Percentiles rank a stretch among this genome's conserved stretches.
Conservation (phyloP, 345 rosid species). For the Laguncularia racemosa region DNA sequence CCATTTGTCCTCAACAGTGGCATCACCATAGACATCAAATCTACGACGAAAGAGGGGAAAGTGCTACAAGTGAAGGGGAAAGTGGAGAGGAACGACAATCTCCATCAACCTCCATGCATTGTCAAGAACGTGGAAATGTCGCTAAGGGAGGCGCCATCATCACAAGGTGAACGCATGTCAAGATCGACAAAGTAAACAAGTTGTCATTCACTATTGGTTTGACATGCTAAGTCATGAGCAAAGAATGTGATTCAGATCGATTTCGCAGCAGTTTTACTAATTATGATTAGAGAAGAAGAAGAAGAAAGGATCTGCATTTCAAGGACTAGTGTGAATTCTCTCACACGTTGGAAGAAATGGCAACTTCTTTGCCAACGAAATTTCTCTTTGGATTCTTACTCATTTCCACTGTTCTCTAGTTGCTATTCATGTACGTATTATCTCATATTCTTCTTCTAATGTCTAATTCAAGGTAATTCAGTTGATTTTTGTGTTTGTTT, state of each 20-base stretch:
- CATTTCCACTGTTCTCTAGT: conserved; percentile 68
- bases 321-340: neutral
- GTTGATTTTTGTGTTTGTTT: neutral
- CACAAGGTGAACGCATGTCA: no score
- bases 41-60: no score
- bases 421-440: conserved; percentile 77
- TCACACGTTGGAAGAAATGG: conserved; percentile 29
- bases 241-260: neutral
- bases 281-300: neutral
- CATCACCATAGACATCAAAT: no score
- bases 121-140: no score
- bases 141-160: no score
- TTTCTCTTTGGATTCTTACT: conserved; percentile 81
- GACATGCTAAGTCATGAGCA: neutral
- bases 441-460: neutral
- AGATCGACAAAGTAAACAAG: no score
- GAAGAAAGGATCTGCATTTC: neutral
- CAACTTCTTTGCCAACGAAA: conserved; percentile 85
- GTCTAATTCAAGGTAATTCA: neutral
- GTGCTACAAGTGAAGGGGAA: no score
- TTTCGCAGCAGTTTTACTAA: neutral
- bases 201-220: neutral
- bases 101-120: no score
- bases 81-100: no score
- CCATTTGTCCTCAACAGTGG: no score